phyloP scores from a whole-genome alignment of 1,284 basidiomycete genomes.

The Malassezia arunalokei region DNA sequence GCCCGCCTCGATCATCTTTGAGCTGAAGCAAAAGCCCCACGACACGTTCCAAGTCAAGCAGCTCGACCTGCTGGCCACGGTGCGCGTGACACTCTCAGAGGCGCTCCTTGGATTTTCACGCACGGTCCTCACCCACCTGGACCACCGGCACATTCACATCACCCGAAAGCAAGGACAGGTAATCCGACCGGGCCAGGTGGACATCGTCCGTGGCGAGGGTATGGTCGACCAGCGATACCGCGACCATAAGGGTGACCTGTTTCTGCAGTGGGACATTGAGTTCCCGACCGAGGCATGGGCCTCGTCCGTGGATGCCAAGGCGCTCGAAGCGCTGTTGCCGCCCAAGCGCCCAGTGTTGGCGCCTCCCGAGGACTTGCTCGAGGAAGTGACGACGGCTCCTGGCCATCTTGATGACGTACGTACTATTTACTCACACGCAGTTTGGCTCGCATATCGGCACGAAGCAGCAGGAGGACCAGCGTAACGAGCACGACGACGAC shows the following conservation, averaged over 20 bases:
- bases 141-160: constrained; percentile 34
- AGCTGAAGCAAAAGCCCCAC: constrained; percentile 60
- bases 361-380: constrained; percentile 16
- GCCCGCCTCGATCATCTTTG: constrained; percentile 58
- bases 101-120: constrained; percentile 35
- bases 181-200: constrained; percentile 31
- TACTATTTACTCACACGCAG: constrained; percentile 9
- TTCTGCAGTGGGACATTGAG: constrained; percentile 36
- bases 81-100: constrained; percentile 45
- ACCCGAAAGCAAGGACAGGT: constrained; percentile 18
- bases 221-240: constrained; percentile 28
- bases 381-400: constrained; percentile 18
- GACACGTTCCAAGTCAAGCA: constrained; percentile 68
- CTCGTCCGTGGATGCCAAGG: constrained; percentile 10
- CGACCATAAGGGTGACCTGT: constrained; percentile 33
- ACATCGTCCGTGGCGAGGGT: constrained; percentile 33
- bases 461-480: constrained; percentile 14
- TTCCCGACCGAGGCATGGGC: constrained; percentile 33
- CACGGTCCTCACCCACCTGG: constrained; percentile 40
- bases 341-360: constrained; percentile 24
- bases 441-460: constrained; percentile 24
- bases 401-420: constrained; percentile 2
- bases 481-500: constrained; percentile 21
- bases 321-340: constrained; percentile 21
- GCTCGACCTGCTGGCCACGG: constrained; percentile 62